phyloP scores from a whole-genome alignment of 1,139 yeast species.

The Scheffersomyces parashehatae region DNA sequence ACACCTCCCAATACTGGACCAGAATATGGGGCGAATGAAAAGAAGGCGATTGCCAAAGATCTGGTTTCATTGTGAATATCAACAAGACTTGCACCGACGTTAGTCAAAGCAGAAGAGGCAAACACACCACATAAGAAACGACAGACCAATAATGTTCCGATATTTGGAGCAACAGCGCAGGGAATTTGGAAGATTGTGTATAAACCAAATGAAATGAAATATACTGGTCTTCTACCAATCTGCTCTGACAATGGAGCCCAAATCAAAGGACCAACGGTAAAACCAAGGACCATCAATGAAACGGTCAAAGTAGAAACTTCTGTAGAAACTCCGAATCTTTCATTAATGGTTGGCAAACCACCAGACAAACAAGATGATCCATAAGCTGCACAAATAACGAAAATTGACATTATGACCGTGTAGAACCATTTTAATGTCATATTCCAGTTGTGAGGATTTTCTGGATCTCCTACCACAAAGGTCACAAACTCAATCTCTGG shows the following conservation, averaged over 20 bases:
- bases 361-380: constrained; percentile 92
- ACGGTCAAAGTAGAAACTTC: constrained; percentile 82
- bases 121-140: constrained; percentile 87
- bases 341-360: constrained; percentile 64
- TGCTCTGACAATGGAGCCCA: constrained; percentile 93
- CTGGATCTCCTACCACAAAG: constrained; percentile 72
- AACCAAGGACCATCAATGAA: constrained; percentile 87
- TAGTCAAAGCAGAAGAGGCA: constrained; percentile 78
- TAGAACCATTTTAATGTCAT: constrained; percentile 58
- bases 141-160: constrained; percentile 76
- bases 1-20: constrained; percentile 94
- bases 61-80: constrained; percentile 80
- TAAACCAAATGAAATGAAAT: constrained; percentile 69
- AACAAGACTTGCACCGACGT: constrained; percentile 89
- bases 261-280: constrained; percentile 80
- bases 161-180: constrained; percentile 82
- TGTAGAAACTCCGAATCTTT: constrained; percentile 63
- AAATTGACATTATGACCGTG: constrained; percentile 62
- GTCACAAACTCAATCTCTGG: constrained; percentile 82
- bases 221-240: constrained; percentile 84
- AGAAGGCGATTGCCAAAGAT: constrained; percentile 87
- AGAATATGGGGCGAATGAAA: constrained; percentile 89
- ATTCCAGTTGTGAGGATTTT: constrained; percentile 86
- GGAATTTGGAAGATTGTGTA: constrained; percentile 84
- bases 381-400: constrained; percentile 85